Conservation (phyloP, 352 stramenopile species). For the Globisporangium yorkense region DNA sequence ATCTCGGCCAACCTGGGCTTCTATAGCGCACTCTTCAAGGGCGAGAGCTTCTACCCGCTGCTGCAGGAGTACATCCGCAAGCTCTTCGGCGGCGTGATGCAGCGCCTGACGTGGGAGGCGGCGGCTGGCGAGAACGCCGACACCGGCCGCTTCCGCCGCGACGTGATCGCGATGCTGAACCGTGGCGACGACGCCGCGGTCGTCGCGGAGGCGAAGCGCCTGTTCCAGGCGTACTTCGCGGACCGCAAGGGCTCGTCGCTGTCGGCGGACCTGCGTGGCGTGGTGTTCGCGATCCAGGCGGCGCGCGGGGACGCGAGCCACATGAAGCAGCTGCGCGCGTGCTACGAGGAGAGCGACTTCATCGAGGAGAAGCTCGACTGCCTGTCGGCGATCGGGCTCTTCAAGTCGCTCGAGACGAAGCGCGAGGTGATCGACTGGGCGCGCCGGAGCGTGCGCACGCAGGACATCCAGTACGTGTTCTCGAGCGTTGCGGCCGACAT, state of each 20-base stretch:
- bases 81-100: constrained; percentile 54
- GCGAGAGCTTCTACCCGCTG: constrained; percentile 51
- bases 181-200: constrained; percentile 45
- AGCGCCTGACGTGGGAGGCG: constrained; percentile 42
- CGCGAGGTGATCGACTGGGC: constrained; percentile 61
- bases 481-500: constrained; percentile 59
- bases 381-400: constrained; percentile 59
- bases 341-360: constrained; percentile 73
- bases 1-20: constrained; percentile 57
- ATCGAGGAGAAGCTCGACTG: constrained; percentile 81
- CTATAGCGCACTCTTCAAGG: constrained; percentile 56
- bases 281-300: constrained; percentile 58
- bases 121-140: constrained; percentile 32
- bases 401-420: constrained; percentile 56
- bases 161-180: constrained; percentile 69
- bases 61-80: constrained; percentile 59
- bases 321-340: constrained; percentile 36
- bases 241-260: constrained; percentile 33
- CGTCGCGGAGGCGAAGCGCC: constrained; percentile 39
- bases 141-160: constrained; percentile 56
- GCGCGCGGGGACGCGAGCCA: constrained; percentile 36
- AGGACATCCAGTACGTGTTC: constrained; percentile 83
- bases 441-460: constrained; percentile 59
- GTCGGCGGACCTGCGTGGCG: constrained; percentile 53
- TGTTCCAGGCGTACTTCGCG: constrained; percentile 55